Base-by-base conservation (phyloP, 176 grass and related monocot genomes). In the Poa pratensis region DNA sequence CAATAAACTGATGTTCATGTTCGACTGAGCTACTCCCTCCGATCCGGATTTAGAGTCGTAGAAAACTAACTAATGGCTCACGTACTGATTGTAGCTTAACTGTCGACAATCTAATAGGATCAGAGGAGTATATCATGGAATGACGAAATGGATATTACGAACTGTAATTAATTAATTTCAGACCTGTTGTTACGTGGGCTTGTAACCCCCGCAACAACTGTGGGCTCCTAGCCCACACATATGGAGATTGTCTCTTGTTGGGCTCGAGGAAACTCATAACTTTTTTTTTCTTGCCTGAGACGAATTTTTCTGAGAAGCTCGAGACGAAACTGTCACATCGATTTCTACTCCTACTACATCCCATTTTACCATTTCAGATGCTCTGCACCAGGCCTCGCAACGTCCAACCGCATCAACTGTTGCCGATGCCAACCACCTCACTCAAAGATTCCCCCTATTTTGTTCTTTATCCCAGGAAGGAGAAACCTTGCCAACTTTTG, bases 391-490 rank as follows among this genome's bases (percentile, higher is more conserved):
- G 1, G 19, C 24, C 13, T 23, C 40, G 27, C 72, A 77, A 48
- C 39, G 32, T 52, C 43, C 84, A 83, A 42, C 86, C 20, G 63
- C 64, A 83, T 79, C 67, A 57, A 55, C 45, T 8, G 81, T 64
- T 23, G 28, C 23, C 34, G 7, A 79, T 84, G 26, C 57, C 49
- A 82, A 49, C 86, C 22, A 67, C 58, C 65, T 19, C 70, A 32
- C 24, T 20, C 48, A 14, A 11, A 76, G 71, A 82, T 87, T 87
- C 79, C 50, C 24, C 18, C 3, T 22, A 34, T 5, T 75, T 76
- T 69, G 79, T 77, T 68, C 24, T 7, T 67, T 87, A 5, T 67
- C 85, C n/a, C 9, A 3, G 23, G 37, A 69, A 51, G 50, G 50
- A 46, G 64, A 71, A 58, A 86, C 58, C 5, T 0, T 18, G 0